Evolutionary conservation across 1,139 yeast species (phyloP).

Genomic region (Diutina mesorugosa): DNA sequence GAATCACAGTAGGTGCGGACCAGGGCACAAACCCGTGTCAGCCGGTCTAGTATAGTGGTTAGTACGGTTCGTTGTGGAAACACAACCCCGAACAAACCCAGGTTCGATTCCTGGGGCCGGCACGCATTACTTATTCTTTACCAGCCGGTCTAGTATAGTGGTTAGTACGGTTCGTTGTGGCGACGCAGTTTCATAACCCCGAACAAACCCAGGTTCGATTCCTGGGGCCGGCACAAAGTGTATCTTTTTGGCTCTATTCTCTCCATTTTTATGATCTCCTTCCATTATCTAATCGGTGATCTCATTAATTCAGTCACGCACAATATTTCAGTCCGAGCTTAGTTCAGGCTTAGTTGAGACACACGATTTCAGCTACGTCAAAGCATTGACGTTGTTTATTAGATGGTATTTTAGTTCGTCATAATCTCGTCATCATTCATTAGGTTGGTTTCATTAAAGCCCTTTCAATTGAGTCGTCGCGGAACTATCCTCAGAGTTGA

Average conservation of each 20-base stretch:
- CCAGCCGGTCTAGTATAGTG: slow-evolving; percentile 2
- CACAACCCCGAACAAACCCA: background rate
- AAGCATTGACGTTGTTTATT: no score
- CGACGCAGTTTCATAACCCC: background rate
- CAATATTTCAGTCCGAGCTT: no score
- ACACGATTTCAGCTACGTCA: no score
- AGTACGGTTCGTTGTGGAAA: background rate
- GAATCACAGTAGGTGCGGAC: background rate
- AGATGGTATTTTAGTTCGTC: no score
- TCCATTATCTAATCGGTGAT: no score
- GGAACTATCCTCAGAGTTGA: no score
- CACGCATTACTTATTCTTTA: background rate
- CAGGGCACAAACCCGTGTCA: background rate
- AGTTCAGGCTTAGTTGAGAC: no score
- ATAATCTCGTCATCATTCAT: no score
- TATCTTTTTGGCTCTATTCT: background rate
- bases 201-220: slow-evolving; percentile 2
- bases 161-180: slow-evolving; percentile 2
- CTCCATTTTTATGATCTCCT: no score
- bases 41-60: background rate
- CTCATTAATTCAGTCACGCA: no score
- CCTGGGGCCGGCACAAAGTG: slow-evolving; percentile 1
- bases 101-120: slow-evolving; percentile 1
- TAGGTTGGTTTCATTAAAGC: no score
- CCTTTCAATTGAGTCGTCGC: no score